Evolutionary conservation across 495 filamentous ascomycete genomes (phyloP).

Genomic region (Lasiosphaeris hirsuta): DNA sequence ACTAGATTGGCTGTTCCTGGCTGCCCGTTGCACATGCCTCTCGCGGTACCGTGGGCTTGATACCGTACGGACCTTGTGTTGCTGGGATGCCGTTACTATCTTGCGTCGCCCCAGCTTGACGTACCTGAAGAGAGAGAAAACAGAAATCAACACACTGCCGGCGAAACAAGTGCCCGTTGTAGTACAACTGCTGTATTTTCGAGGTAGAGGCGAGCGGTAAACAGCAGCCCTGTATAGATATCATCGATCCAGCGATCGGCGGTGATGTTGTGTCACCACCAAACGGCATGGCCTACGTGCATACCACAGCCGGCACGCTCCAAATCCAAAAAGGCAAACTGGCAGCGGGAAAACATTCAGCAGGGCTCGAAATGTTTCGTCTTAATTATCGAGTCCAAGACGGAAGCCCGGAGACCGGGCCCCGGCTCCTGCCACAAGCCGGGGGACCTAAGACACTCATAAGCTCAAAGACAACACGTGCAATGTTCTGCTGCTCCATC

Average conservation of each 20-base stretch:
- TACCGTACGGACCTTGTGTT: background rate
- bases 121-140: background rate
- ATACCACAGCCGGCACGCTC: background rate
- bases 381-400: constrained; percentile 17
- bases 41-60: constrained; percentile 12
- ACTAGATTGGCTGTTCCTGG: constrained; percentile 27
- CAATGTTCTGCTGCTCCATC: constrained; percentile 17
- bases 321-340: background rate
- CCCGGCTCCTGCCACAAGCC: background rate
- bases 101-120: background rate
- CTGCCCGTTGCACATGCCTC: constrained; percentile 14
- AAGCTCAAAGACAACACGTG: constrained; percentile 25
- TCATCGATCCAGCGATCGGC: no score
- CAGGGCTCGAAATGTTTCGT: constrained; percentile 14
- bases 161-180: no score
- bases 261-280: no score
- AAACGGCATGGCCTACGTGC: background rate
- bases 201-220: no score
- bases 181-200: no score
- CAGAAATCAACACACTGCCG: no score
- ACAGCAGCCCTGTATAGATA: no score
- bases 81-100: background rate
- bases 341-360: background rate
- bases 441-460: constrained; percentile 20
- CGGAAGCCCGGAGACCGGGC: background rate